Evolutionary conservation across 2,329 filamentous ascomycete genomes (phyloP).

Genomic region (Pyrenochaeta sp.): DNA sequence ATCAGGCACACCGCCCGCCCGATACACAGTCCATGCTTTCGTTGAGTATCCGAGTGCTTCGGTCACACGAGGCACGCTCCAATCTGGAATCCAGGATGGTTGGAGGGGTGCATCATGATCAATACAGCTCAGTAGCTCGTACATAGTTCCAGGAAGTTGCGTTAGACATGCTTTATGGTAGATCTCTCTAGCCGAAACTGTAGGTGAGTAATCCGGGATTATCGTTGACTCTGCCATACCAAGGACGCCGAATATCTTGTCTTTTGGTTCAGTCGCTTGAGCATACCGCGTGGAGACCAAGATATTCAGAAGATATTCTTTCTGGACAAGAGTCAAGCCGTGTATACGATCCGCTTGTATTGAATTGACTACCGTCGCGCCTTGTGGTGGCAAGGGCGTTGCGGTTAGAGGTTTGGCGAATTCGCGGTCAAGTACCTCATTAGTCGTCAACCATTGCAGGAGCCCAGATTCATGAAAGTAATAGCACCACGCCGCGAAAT

Average conservation of each 20-base stretch:
- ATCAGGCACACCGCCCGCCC: slow-evolving; percentile 12
- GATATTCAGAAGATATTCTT: slow-evolving; percentile 12
- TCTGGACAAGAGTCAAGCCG: background rate
- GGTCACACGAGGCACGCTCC: slow-evolving; percentile 29
- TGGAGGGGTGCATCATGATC: slow-evolving; percentile 27
- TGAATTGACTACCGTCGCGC: slow-evolving; percentile 12
- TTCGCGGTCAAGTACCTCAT: slow-evolving; percentile 4
- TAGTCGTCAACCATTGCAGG: slow-evolving; percentile 12
- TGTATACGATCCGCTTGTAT: slow-evolving; percentile 20
- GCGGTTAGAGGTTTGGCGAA: background rate
- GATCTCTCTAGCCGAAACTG: slow-evolving; percentile 19
- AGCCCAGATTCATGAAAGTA: slow-evolving; percentile 18
- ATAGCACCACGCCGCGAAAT: slow-evolving; percentile 29
- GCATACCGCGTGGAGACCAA: slow-evolving; percentile 35
- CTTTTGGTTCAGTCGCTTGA: slow-evolving; percentile 27
- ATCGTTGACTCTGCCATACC: slow-evolving; percentile 23
- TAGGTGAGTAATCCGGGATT: slow-evolving; percentile 20
- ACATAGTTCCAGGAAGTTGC: slow-evolving; percentile 11
- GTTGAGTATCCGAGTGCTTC: slow-evolving; percentile 30
- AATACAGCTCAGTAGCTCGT: slow-evolving; percentile 29
- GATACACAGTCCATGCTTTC: slow-evolving; percentile 27
- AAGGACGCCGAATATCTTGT: slow-evolving; percentile 37
- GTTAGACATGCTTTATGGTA: slow-evolving; percentile 26
- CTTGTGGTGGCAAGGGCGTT: slow-evolving; percentile 1
- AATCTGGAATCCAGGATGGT: slow-evolving; percentile 37